Conservation (phyloP, 225 moss, liverwort and hornwort genomes). For the Physcomitrellopsis africana region DNA sequence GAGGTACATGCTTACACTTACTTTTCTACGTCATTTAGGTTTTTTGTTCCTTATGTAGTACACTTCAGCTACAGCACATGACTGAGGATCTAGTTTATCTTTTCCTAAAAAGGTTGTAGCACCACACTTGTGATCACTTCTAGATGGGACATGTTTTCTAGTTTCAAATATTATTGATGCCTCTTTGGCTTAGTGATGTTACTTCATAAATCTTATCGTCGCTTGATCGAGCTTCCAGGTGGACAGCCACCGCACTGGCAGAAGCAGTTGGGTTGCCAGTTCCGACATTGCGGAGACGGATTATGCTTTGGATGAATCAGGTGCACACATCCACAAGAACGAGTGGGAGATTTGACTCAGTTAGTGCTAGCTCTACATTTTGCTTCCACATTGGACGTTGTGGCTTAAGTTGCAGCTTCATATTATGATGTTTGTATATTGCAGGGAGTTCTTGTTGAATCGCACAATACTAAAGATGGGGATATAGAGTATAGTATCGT, state of each 20-base stretch:
- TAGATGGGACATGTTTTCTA: slow-evolving; percentile 13
- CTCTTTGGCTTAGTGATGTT: slow-evolving; percentile 5
- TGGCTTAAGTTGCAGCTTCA: slow-evolving; percentile 12
- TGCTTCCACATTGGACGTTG: slow-evolving; percentile 11
- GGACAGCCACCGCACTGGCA: slow-evolving; percentile 86
- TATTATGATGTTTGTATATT: slow-evolving; percentile 14
- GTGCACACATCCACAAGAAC: slow-evolving; percentile 35
- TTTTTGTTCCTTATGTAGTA: slow-evolving; percentile 3
- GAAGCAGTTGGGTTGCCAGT: slow-evolving; percentile 85
- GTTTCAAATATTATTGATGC: slow-evolving; percentile 20
- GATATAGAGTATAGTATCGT: slow-evolving; percentile 88
- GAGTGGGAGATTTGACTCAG: slow-evolving; percentile 8
- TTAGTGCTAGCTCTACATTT: slow-evolving; percentile 7
- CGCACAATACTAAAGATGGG: slow-evolving; percentile 69
- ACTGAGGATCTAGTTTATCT: not conserved
- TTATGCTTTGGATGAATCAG: slow-evolving; percentile 99
- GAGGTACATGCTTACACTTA: slow-evolving; percentile 47
- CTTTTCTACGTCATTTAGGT: slow-evolving; percentile 22
- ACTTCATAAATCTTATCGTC: not conserved
- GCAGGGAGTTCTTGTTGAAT: slow-evolving; percentile 95
- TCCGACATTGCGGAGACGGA: slow-evolving; percentile 79
- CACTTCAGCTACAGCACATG: not conserved
- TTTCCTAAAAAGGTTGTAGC: not conserved
- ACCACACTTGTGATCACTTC: slow-evolving; percentile 7
- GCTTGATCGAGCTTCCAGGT: slow-evolving; percentile 54